phyloP scores from a whole-genome alignment of 2,329 filamentous ascomycete genomes.

The Aspergillus quadrilineatus region DNA sequence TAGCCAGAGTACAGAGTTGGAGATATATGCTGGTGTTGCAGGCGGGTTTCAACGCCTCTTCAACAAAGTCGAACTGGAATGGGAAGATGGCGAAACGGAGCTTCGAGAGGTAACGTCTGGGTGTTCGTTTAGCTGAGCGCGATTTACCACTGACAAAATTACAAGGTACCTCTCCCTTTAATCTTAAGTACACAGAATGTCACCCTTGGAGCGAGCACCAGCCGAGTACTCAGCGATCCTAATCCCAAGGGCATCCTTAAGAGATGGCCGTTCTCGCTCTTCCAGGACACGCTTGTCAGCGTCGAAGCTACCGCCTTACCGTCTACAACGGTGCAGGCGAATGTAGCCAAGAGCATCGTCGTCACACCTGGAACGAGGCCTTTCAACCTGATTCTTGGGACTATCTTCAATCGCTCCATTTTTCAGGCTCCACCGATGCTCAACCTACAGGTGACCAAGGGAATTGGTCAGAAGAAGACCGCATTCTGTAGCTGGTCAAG shows the following conservation, averaged over 20 bases:
- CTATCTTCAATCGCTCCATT: slow-evolving; percentile 31
- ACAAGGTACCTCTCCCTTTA: slow-evolving; percentile 32
- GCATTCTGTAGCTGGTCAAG: slow-evolving; percentile 39
- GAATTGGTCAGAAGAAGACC: slow-evolving; percentile 31
- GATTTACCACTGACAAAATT: slow-evolving; percentile 2
- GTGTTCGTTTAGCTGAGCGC: not conserved
- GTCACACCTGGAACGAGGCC: slow-evolving; percentile 35
- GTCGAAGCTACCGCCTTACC: slow-evolving; percentile 35
- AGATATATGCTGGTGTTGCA: slow-evolving; percentile 32
- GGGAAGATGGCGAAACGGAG: slow-evolving; percentile 28
- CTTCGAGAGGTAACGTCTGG: slow-evolving; percentile 27
- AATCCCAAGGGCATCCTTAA: slow-evolving; percentile 29
- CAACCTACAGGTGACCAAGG: slow-evolving; percentile 32
- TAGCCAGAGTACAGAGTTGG: slow-evolving; percentile 25
- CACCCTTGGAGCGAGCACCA: slow-evolving; percentile 34
- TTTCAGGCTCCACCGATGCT: slow-evolving; percentile 30
- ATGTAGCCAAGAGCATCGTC: slow-evolving; percentile 30
- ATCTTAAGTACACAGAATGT: slow-evolving; percentile 30
- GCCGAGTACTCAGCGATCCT: slow-evolving; percentile 29
- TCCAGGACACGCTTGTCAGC: slow-evolving; percentile 32
- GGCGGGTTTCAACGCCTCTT: slow-evolving; percentile 30
- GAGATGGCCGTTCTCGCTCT: slow-evolving; percentile 31
- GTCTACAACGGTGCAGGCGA: slow-evolving; percentile 28
- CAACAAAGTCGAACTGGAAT: slow-evolving; percentile 24
- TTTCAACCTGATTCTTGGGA: slow-evolving; percentile 31